Conservation (phyloP, 2,329 filamentous ascomycete genomes). For the Aspergillus sp. region DNA sequence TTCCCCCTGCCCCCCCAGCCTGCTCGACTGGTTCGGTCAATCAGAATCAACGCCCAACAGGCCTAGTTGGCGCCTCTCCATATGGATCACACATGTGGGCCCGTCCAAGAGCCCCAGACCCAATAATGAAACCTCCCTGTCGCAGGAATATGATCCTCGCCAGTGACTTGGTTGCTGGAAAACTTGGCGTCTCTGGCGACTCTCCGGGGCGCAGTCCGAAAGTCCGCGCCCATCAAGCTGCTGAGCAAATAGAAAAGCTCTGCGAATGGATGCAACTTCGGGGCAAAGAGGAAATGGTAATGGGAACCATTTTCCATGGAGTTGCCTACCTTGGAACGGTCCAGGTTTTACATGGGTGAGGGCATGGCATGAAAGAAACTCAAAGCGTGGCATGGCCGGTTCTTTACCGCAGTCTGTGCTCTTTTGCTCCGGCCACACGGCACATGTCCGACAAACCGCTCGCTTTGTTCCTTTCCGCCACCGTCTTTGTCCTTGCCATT, state of each 20-base stretch:
- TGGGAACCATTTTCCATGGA: no score
- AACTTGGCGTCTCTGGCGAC: slow-evolving; percentile 1
- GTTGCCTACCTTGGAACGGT: background rate
- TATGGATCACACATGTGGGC: slow-evolving; percentile 2
- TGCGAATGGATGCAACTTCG: background rate
- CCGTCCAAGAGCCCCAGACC: slow-evolving; percentile 4
- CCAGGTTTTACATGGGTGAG: background rate
- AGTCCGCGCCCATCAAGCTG: background rate
- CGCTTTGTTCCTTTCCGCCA: background rate
- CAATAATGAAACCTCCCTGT: background rate
- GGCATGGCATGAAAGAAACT: background rate
- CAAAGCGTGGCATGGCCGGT: slow-evolving; percentile 1
- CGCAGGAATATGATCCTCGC: slow-evolving; percentile 12
- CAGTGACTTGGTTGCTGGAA: slow-evolving; percentile 1
- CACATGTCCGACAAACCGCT: background rate
- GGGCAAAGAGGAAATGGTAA: background rate
- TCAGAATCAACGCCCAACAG: slow-evolving; percentile 1
- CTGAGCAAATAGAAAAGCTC: background rate
- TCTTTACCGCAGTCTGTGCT: background rate
- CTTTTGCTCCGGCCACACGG: background rate
- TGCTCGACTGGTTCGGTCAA: slow-evolving; percentile 4
- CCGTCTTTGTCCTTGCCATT: background rate
- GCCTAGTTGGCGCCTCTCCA: background rate
- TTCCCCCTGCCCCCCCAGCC: background rate
- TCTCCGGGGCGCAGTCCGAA: background rate